Percentiles rank a stretch among this genome's conserved stretches.
These are phyloP conservation scores for Hericium rajendrae DNA, from an alignment of 768 basidiomycete genomes.

Conservation along the genomic window DNA sequence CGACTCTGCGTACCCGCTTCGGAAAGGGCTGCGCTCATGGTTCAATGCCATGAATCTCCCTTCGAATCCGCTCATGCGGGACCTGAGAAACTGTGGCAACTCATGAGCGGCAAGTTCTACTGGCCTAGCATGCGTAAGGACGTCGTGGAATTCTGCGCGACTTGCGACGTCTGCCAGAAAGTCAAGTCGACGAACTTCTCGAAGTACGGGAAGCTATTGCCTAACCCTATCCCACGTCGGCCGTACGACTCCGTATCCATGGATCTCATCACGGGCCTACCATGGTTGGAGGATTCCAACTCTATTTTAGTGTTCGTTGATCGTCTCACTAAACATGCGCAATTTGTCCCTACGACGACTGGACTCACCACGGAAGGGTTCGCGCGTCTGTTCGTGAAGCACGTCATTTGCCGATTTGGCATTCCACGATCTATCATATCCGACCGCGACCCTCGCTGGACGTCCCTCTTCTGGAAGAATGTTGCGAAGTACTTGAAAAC, in stretches of 20 bases:
- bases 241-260: slow-evolving; percentile 12
- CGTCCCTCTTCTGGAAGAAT: slow-evolving; percentile 8
- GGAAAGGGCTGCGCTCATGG: slow-evolving; percentile 1
- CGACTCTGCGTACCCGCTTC: slow-evolving; percentile 10
- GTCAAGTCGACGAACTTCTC: slow-evolving; percentile 1
- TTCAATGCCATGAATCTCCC: slow-evolving; percentile 5
- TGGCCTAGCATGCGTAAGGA: slow-evolving; percentile 7
- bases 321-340: slow-evolving; percentile 21
- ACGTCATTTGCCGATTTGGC: slow-evolving; percentile 1
- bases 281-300: slow-evolving; percentile 7
- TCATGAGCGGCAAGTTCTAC: background rate
- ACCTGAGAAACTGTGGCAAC: slow-evolving; percentile 1
- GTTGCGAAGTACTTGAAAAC: slow-evolving; percentile 9
- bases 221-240: slow-evolving; percentile 2
- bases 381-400: slow-evolving; percentile 3
- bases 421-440: slow-evolving; percentile 1
- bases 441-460: slow-evolving; percentile 5
- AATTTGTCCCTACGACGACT: slow-evolving; percentile 18
- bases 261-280: slow-evolving; percentile 5
- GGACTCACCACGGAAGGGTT: slow-evolving; percentile 1
- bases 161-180: slow-evolving; percentile 13
- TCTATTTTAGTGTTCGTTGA: slow-evolving; percentile 12
- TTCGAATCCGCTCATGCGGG: slow-evolving; percentile 6
- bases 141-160: background rate
- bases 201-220: slow-evolving; percentile 1